Conservation (phyloP, 495 filamentous ascomycete species). For the Aspergillus steynii region DNA sequence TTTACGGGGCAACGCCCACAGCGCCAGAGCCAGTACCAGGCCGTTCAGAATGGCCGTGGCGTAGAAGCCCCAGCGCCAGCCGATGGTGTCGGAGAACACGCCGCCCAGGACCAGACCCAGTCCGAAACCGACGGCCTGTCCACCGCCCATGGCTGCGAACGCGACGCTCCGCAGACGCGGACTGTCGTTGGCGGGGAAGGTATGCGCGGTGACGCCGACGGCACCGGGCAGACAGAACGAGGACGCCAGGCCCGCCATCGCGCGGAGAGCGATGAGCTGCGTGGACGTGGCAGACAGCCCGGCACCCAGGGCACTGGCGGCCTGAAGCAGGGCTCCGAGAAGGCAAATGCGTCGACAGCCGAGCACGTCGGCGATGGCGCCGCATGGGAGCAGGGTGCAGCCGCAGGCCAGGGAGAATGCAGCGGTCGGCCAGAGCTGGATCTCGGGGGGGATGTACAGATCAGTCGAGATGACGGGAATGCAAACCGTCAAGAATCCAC, state of each 20-base stretch:
- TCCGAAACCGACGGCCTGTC: constrained; percentile 48
- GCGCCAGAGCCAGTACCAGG: constrained; percentile 30
- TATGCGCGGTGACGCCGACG: constrained; percentile 37
- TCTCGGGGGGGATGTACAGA: constrained; percentile 11
- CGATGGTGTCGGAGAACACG: constrained; percentile 45
- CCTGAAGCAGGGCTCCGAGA: constrained; percentile 37
- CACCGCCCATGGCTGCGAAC: constrained; percentile 45
- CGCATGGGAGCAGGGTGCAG: constrained; percentile 42
- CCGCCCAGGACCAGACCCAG: constrained; percentile 48
- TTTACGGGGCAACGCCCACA: constrained; percentile 34
- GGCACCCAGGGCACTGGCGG: constrained; percentile 38
- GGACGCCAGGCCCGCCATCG: constrained; percentile 39
- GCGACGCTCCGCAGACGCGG: constrained; percentile 41
- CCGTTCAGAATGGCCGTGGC: constrained; percentile 40
- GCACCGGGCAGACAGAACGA: constrained; percentile 34
- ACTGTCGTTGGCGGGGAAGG: constrained; percentile 31
- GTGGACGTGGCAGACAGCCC: constrained; percentile 38
- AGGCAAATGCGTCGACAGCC: constrained; percentile 38
- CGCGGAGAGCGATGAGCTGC: constrained; percentile 49
- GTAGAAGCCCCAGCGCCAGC: constrained; percentile 51
- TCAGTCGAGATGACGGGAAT: constrained; percentile 15
- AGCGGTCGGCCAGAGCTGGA: constrained; percentile 16
- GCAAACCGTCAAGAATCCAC: constrained; percentile 13
- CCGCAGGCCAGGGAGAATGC: constrained; percentile 26
- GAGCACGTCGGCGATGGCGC: constrained; percentile 46